Evolutionary conservation across 148 eudicot genomes (phyloP), one percentile per base, ranked within the genome.

Genomic region (Nepenthes mirabilis): DNA sequence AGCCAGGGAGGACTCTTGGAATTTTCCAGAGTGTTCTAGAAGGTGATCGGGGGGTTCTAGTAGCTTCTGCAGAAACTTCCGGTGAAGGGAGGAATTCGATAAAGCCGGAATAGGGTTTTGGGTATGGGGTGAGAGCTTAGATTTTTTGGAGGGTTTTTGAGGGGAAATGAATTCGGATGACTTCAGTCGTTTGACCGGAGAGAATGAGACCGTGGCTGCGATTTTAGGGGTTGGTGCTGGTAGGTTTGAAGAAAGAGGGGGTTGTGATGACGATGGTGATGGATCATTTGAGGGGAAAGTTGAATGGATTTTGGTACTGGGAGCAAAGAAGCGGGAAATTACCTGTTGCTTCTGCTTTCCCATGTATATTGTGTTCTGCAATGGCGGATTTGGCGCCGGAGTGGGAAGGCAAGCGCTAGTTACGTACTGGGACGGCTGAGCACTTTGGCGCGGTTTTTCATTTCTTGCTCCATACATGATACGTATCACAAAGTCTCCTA

Each of bases 291-390:
- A 52, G 11, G 65, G 14, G 37, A 81, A 62, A 35, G 72, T 35
- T 8, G 73, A 64, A 59, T 67, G 50, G 69, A 49, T 36, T 74
- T 66, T 65, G 72, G 96, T 73, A 74, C 81, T 85, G 50, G 96
- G 91, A 10, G 96, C 83, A 37, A 91, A 91, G 78, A 91, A 91
- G 56, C 91, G 91, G 64, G 98, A 91, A 62, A 91, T 82, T 3
- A 83, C 84, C 64, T 75, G 83, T 77, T 91, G 98, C 62, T 91
- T 91, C 55, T 83, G 88, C 60, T 86, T 88, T 37, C 83, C 94
- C 96, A 91, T 91, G 65, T 51, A 23, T 23, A 23, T 23, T 23
- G 23, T 23, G 23, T 23, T 23, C 23, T 23, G 23, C 23, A 23
- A 23, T 23, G 23, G 23, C 23, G 23, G 23, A 23, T 23, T 23